Conservation (phyloP, 257 asterid genomes). For the Parsonsia alboflavescens region DNA sequence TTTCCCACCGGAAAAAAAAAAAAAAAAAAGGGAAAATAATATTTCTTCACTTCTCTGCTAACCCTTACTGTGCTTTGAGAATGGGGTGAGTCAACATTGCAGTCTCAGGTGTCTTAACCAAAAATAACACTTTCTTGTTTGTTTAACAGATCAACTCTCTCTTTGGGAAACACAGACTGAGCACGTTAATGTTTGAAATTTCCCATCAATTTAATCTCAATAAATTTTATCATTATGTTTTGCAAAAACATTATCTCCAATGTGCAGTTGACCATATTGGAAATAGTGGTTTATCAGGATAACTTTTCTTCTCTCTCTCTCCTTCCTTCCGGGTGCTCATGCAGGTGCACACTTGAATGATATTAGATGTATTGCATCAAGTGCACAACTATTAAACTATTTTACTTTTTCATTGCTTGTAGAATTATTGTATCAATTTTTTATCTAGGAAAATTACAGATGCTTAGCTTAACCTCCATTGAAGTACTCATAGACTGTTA, state of each 20-base stretch:
- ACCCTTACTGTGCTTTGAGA: not conserved
- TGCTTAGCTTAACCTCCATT: not conserved
- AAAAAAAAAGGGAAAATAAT: not conserved
- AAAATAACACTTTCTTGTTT: not conserved
- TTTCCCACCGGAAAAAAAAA: too few species aligned
- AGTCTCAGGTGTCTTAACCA: not conserved
- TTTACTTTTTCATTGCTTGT: not conserved
- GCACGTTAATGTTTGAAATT: not conserved
- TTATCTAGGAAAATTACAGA: not conserved
- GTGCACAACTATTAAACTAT: not conserved
- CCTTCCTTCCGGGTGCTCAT: too few species aligned
- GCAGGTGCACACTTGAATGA: not conserved
- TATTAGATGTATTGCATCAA: not conserved
- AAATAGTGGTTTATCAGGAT: not conserved
- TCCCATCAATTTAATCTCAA: too few species aligned
- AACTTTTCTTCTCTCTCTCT: not conserved
- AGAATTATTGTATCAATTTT: not conserved
- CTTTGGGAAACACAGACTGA: not conserved
- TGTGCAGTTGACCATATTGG: not conserved
- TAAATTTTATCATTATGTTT: not conserved
- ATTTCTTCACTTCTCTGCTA: not conserved
- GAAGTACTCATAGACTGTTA: not conserved
- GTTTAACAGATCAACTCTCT: not conserved
- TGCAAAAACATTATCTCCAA: not conserved
- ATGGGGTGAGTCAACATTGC: not conserved